Conservation (phyloP, 805 yeast genomes). For the Helenozyma baotianmanensis region DNA sequence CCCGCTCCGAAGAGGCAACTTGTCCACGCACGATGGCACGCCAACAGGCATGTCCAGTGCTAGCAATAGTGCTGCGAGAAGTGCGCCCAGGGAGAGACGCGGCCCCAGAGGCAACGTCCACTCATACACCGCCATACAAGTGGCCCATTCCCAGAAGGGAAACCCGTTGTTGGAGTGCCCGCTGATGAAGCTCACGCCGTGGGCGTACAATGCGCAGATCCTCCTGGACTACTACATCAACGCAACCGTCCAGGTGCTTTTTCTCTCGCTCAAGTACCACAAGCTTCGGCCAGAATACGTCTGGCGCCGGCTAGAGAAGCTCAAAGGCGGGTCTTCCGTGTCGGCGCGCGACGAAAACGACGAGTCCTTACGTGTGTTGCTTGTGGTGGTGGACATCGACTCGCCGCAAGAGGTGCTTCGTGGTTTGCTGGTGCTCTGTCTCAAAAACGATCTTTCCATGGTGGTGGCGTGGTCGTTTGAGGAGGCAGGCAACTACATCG, state of each 20-base stretch:
- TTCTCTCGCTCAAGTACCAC: constrained; percentile 67
- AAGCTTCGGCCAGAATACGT: constrained; percentile 75
- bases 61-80: neutral
- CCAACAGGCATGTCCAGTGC: neutral
- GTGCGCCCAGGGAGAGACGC: neutral
- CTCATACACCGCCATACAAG: constrained; percentile 38
- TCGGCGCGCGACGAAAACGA: constrained; percentile 25
- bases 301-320: constrained; percentile 47
- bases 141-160: constrained; percentile 64
- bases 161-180: constrained; percentile 59
- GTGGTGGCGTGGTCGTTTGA: constrained; percentile 52
- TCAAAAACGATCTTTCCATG: constrained; percentile 46
- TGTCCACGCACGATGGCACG: no score
- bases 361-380: constrained; percentile 46
- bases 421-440: constrained; percentile 43
- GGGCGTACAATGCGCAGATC: constrained; percentile 53
- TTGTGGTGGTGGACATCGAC: constrained; percentile 64
- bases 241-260: constrained; percentile 51
- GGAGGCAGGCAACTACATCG: constrained; percentile 42
- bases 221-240: constrained; percentile 60
- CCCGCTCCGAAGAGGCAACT: no score
- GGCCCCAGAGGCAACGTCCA: constrained; percentile 7
- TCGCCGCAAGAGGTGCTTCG: constrained; percentile 48
- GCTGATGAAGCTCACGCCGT: constrained; percentile 45
- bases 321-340: constrained; percentile 29